A percentile compares a stretch with the other conserved stretches of the same genome.
Conservation (phyloP, 2,329 filamentous ascomycete genomes). For the Trichoderma asperellum region DNA sequence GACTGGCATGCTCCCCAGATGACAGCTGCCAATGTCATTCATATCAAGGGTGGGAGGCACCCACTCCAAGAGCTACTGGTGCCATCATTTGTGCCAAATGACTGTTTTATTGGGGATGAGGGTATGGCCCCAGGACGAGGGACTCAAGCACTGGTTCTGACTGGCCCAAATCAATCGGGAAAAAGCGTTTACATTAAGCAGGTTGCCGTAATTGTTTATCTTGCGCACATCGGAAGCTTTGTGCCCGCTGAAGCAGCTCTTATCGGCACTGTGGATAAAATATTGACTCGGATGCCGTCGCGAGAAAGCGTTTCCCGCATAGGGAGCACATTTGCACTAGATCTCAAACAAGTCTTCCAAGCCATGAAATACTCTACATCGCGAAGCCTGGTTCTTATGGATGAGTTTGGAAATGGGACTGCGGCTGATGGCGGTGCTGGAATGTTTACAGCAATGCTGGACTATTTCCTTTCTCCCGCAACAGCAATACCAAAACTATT, state of each 20-base stretch:
- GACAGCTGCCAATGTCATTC: constrained; percentile 69
- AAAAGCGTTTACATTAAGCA: constrained; percentile 98
- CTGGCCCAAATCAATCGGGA: constrained; percentile 93
- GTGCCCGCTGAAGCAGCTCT: constrained; percentile 77
- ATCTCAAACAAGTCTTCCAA: constrained; percentile 83
- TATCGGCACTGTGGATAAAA: constrained; percentile 90
- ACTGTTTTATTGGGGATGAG: constrained; percentile 70
- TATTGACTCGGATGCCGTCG: constrained; percentile 83
- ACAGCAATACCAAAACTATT: constrained; percentile 59
- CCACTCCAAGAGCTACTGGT: constrained; percentile 84
- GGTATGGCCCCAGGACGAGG: constrained; percentile 21
- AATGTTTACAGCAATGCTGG: constrained; percentile 60
- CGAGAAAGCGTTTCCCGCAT: constrained; percentile 63
- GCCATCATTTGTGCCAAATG: constrained; percentile 79
- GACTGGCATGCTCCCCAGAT: constrained; percentile 72
- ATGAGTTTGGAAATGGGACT: constrained; percentile 81
- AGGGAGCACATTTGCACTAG: constrained; percentile 71
- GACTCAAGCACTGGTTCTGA: constrained; percentile 73
- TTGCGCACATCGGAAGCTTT: constrained; percentile 91
- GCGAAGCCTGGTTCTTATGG: constrained; percentile 81
- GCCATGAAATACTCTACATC: constrained; percentile 74
- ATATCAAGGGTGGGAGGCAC: constrained; percentile 80
- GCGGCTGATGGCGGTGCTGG: constrained; percentile 61
- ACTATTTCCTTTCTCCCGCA: constrained; percentile 57
- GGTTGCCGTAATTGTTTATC: constrained; percentile 84